These are phyloP conservation scores for Phytophthora chlamydospora DNA, from an alignment of 352 stramenopile species.

Conservation along the genomic window DNA sequence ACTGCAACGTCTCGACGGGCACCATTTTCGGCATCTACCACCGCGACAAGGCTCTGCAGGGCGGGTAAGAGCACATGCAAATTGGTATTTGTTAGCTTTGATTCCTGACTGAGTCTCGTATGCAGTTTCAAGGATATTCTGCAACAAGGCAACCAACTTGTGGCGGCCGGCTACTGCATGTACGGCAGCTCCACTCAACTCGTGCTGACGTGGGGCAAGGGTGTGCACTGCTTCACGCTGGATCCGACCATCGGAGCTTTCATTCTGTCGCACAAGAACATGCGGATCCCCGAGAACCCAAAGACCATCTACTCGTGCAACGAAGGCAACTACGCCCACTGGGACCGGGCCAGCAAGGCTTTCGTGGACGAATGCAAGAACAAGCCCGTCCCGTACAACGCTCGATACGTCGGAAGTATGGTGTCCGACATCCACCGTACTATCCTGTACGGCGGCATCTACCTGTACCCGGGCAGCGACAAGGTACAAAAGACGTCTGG, in stretches of 20 bases:
- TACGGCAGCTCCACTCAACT: constrained; percentile 98
- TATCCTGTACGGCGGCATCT: constrained; percentile 98
- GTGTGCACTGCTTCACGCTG: constrained; percentile 97
- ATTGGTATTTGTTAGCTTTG: background rate
- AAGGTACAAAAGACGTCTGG: constrained; percentile 66
- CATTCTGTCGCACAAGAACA: constrained; percentile 94
- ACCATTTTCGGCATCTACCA: constrained; percentile 99
- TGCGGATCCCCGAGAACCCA: constrained; percentile 92
- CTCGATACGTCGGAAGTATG: constrained; percentile 98
- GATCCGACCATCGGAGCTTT: constrained; percentile 98
- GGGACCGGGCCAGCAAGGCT: constrained; percentile 91
- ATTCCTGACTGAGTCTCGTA: constrained; percentile 1
- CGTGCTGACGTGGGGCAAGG: constrained; percentile 94
- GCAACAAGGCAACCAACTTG: constrained; percentile 91
- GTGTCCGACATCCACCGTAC: constrained; percentile 98
- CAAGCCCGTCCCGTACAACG: constrained; percentile 81
- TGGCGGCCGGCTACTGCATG: constrained; percentile 97
- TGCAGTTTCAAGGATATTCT: constrained; percentile 91
- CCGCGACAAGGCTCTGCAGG: constrained; percentile 44
- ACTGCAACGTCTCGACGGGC: constrained; percentile 98
- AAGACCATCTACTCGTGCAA: constrained; percentile 98
- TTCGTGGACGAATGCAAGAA: constrained; percentile 90
- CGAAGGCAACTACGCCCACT: constrained; percentile 96
- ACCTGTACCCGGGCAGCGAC: constrained; percentile 96
- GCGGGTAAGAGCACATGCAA: constrained; percentile 35